Conservation (phyloP, 2,329 filamentous ascomycete genomes). For the Diaporthe caulivora region DNA sequence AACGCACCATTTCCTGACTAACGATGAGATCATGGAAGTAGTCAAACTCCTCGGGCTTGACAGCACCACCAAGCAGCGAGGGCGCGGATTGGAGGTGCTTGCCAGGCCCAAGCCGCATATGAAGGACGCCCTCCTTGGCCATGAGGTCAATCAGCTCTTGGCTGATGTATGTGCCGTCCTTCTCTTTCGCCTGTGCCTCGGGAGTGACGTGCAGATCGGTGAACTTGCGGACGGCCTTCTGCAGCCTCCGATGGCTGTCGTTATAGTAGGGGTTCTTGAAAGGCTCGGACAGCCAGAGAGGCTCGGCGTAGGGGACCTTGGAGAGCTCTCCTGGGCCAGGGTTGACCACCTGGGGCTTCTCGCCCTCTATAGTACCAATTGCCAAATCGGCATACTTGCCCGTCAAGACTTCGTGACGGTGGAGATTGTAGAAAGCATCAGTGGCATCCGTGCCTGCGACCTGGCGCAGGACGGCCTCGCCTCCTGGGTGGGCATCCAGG, state of each 20-base stretch:
- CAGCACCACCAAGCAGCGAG: slow-evolving; percentile 74
- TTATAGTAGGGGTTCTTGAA: slow-evolving; percentile 87
- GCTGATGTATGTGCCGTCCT: slow-evolving; percentile 79
- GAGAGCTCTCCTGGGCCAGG: slow-evolving; percentile 79
- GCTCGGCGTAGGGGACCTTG: slow-evolving; percentile 85
- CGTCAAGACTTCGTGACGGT: slow-evolving; percentile 87
- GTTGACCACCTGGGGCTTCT: slow-evolving; percentile 80
- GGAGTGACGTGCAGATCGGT: slow-evolving; percentile 78
- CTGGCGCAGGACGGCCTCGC: slow-evolving; percentile 82
- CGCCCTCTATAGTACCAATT: slow-evolving; percentile 80
- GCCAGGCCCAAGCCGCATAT: slow-evolving; percentile 86
- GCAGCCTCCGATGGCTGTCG: slow-evolving; percentile 77
- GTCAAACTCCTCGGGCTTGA: slow-evolving; percentile 85
- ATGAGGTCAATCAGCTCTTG: slow-evolving; percentile 82
- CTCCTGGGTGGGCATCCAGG: slow-evolving; percentile 86
- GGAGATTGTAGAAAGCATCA: slow-evolving; percentile 89
- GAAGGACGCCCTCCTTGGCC: slow-evolving; percentile 79
- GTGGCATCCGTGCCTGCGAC: slow-evolving; percentile 87
- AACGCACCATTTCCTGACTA: slow-evolving; percentile 78
- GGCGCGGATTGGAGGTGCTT: slow-evolving; percentile 77
- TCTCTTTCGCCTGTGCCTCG: slow-evolving; percentile 80
- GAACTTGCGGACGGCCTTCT: slow-evolving; percentile 79
- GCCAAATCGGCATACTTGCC: slow-evolving; percentile 79
- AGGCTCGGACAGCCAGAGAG: slow-evolving; percentile 81
- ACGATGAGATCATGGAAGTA: slow-evolving; percentile 88